Conservation (phyloP, 768 basidiomycete species). For the Hemileccinum rubropunctum region DNA sequence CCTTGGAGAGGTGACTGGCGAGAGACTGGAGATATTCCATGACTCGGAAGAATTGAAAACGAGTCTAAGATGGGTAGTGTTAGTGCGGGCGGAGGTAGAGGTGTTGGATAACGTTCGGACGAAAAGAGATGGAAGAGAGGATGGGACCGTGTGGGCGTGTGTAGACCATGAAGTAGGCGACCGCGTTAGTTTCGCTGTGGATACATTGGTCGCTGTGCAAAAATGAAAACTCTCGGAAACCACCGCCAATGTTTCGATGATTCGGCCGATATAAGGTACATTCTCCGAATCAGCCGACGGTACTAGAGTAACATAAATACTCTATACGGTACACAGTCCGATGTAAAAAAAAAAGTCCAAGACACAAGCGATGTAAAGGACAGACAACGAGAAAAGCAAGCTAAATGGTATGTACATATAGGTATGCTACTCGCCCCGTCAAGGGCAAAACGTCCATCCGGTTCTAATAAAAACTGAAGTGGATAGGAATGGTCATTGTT, state of each 20-base stretch:
- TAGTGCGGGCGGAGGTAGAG: not conserved
- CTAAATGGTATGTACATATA: conserved; percentile 2
- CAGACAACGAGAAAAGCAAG: not conserved
- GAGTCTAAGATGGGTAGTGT: not conserved
- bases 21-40: conserved; percentile 26
- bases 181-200: conserved; percentile 22
- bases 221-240: not conserved
- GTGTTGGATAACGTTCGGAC: not conserved
- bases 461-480: conserved; percentile 11
- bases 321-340: conserved; percentile 1
- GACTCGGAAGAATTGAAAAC: not conserved
- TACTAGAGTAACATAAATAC: not conserved
- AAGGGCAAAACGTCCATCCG: not conserved
- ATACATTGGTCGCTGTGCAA: conserved; percentile 13
- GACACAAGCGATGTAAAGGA: no score
- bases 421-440: not conserved
- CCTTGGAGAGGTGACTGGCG: conserved; percentile 16
- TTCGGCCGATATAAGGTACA: conserved; percentile 13
- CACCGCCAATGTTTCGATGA: not conserved
- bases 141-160: not conserved
- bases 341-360: not conserved
- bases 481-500: not conserved
- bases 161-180: conserved; percentile 15
- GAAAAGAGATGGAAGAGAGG: not conserved
- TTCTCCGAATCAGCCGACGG: conserved; percentile 6